Evolutionary conservation across 164 flowering plant species (phyloP), one percentile per base, ranked within the genome.

Genomic region (Vitis amurensis): DNA sequence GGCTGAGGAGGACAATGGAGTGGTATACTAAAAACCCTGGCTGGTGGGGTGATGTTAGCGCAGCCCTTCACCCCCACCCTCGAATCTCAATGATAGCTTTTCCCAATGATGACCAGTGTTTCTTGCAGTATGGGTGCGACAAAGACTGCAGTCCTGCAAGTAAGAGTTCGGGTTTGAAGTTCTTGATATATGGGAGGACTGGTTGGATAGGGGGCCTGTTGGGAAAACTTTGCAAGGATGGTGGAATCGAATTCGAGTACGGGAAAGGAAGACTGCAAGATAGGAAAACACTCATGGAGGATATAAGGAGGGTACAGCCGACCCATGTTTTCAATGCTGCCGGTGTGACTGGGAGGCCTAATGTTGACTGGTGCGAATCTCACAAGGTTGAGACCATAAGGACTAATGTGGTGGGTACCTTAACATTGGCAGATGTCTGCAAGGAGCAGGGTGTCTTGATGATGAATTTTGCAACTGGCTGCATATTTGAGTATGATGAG

Each of bases 281-380:
- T 17, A n/a, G 72, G 17, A 13, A 0, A 10, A 63, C 71, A 11
- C 27, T 72, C 11, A 5, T 52, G 23, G 63, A 59, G 12, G 79
- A 72, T 27, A 27, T 76, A 12, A 31, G 15, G 49, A 55, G 51
- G 16, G 69, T 72, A 13, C 14, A 60, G 48, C 79, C 75, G 4
- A 76, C 66, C 7, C 79, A 76, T 76, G 75, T 76, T 50, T 76
- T 72, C n/a, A 72, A 76, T 64, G 76, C 72, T 3, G 75, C 79
- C 31, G 79, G 79, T 9, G 68, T 76, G 15, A 75, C 74, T 1
- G 78, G 74, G 1, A 60, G 78, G 51, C 78, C 78, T 55, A 71
- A 75, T 50, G 75, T 76, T 0, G 73, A 76, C 31, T 76, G 75
- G 79, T 76, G 79, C 15, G 73, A 76, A 57, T 67, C 79, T 0